Evolutionary conservation across 1,139 yeast genomes (phyloP), one percentile per base, ranked within the genome.

Genomic region (Blastobotrys aristatus): DNA sequence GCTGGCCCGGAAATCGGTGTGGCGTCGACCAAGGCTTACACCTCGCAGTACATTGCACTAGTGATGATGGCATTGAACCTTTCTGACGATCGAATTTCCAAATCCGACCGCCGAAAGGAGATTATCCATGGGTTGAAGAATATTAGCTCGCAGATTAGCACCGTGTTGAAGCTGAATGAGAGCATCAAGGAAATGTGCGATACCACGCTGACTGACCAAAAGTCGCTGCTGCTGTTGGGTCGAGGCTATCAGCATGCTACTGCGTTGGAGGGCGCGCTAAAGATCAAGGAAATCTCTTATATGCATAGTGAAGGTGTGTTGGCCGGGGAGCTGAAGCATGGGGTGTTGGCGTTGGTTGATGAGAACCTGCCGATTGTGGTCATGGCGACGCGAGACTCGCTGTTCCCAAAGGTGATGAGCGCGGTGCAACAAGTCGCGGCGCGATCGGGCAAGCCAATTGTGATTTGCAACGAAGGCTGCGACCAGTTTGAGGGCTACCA

Each of bases 1-100:
- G 98, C 98, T 40, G 99, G 99, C 55, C 98, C 98, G 36, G 99
- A 94, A 73, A 92, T 94, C 57, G 98, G 98, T 68, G 99, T 94
- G 60, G 99, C 98, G 11, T 89, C 97, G n/a, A 94, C 99, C 44
- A 94, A 94, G 73, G 98, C 98, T 24, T 94, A 94, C 72, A 92
- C 99, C 16, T 94, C 98, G 22, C 99, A 94, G 70, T 94, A 83
- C 68, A 89, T 94, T 70, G 98, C 98, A 1, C 76, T 94, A 59
- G 97, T 92, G 6, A 88, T 94, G 97, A 79, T 92, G 73, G 98
- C 98, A 1, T 77, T 94, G 51, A 88, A 94, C 18, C 77, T 94
- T 57, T 85, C 97, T 10, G 95, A 89, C 64, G 97, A 94, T 68
- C 80, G 95, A 49, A 79, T 89, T 48, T 84, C 96, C 37, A 80